phyloP scores from a whole-genome alignment of 2,329 filamentous ascomycete species.

The Alternaria sp. region DNA sequence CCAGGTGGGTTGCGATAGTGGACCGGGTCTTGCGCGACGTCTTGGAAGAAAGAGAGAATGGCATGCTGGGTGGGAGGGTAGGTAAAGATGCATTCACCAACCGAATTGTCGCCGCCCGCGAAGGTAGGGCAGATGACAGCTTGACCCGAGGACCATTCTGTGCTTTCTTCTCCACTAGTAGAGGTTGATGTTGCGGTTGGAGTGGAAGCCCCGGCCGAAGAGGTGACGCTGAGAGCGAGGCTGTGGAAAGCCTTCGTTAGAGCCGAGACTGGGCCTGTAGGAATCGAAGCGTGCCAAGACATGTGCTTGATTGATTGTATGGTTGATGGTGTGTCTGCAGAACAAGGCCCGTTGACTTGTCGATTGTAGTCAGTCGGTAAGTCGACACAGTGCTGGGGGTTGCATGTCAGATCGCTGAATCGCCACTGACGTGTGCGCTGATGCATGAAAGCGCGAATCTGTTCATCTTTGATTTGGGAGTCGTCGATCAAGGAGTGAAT shows the following conservation, averaged over 20 bases:
- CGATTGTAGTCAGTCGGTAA: constrained; percentile 27
- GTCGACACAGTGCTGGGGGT: constrained; percentile 30
- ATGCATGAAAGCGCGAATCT: constrained; percentile 38
- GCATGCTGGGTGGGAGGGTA: constrained; percentile 57
- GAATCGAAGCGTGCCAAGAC: constrained; percentile 20
- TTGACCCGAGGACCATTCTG: constrained; percentile 16
- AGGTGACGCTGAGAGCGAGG: constrained; percentile 5
- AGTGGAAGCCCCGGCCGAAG: background rate
- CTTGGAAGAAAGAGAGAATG: constrained; percentile 67
- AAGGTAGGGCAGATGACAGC: constrained; percentile 57
- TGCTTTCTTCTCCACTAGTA: background rate
- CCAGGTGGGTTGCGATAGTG: constrained; percentile 37
- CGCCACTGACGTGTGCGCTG: constrained; percentile 44
- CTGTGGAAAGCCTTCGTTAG: constrained; percentile 13
- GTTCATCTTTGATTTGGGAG: constrained; percentile 30
- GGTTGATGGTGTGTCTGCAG: background rate
- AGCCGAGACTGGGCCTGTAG: background rate
- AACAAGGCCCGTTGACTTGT: background rate
- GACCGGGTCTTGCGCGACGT: constrained; percentile 58
- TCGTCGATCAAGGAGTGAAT: constrained; percentile 29
- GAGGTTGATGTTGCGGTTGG: background rate
- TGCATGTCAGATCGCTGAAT: constrained; percentile 16
- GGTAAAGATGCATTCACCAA: constrained; percentile 67
- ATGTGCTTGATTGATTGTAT: constrained; percentile 7
- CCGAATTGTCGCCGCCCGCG: constrained; percentile 67